A percentile compares a stretch with the other conserved stretches of the same genome.
Evolutionary conservation across 2,329 filamentous ascomycete species (phyloP).

Genomic region (Emericellopsis atlantica): DNA sequence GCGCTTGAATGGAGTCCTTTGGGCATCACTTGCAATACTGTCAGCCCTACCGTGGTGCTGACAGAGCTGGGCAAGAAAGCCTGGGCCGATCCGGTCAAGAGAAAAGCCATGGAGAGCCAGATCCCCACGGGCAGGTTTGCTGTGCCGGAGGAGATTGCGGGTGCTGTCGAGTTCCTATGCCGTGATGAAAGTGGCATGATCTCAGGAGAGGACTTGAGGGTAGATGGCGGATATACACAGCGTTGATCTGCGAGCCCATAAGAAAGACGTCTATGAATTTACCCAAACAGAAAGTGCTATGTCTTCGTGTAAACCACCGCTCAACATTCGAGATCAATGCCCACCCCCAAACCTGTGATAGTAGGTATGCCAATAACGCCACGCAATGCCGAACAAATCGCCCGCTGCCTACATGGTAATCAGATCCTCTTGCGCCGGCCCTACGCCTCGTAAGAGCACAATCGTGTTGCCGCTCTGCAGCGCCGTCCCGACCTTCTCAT

Average conservation of each 20-base stretch:
- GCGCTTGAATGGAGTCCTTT: slow-evolving; percentile 4
- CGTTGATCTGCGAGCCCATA: neutral
- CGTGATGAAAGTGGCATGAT: slow-evolving; percentile 5
- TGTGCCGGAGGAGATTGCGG: slow-evolving; percentile 5
- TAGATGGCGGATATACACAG: slow-evolving; percentile 6
- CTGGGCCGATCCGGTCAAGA: slow-evolving; percentile 5
- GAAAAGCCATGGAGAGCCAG: slow-evolving; percentile 3
- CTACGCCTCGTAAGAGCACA: slow-evolving; percentile 75
- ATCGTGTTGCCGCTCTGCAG: slow-evolving; percentile 80
- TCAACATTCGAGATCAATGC: too few relatives aligned
- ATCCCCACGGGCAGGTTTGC: slow-evolving; percentile 6
- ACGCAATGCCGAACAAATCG: neutral
- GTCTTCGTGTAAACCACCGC: too few relatives aligned
- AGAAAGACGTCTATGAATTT: too few relatives aligned
- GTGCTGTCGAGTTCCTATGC: slow-evolving; percentile 5
- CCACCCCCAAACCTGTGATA: too few relatives aligned
- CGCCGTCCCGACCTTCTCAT: slow-evolving; percentile 65
- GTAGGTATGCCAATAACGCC: too few relatives aligned
- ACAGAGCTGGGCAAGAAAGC: slow-evolving; percentile 6
- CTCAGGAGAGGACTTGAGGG: slow-evolving; percentile 4
- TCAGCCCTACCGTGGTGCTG: slow-evolving; percentile 5
- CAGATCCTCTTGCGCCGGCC: slow-evolving; percentile 50
- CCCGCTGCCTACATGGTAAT: neutral
- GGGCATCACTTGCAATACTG: slow-evolving; percentile 5
- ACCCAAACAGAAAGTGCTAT: too few relatives aligned